These are phyloP conservation scores for Cordyceps tenuipes DNA, from an alignment of 2,329 filamentous ascomycete species.

Conservation along the genomic window DNA sequence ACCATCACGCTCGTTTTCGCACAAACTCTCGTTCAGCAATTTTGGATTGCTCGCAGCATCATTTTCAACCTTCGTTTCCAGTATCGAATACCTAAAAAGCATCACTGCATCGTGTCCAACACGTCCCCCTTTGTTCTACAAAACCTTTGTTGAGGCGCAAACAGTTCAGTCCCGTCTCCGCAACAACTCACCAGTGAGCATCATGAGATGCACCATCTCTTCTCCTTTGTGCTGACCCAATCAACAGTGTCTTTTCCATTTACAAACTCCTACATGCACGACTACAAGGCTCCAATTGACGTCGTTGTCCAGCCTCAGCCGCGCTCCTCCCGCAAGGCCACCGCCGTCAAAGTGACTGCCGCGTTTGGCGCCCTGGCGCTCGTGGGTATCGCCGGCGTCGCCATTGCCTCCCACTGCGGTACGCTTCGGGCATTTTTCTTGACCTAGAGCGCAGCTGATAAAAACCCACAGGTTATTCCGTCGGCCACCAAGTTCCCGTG, in stretches of 20 bases:
- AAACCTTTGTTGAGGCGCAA: neutral
- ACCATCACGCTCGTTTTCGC: slow-evolving; percentile 6
- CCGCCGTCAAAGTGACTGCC: neutral
- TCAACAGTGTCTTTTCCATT: neutral
- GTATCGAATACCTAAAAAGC: neutral
- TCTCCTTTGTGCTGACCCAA: neutral
- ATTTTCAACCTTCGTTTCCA: neutral
- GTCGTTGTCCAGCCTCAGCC: neutral
- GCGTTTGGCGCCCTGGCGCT: slow-evolving; percentile 3
- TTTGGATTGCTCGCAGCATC: neutral
- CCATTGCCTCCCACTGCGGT: slow-evolving; percentile 4
- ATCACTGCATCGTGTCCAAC: neutral
- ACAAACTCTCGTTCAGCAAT: slow-evolving; percentile 1
- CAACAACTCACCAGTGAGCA: neutral
- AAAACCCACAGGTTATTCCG: neutral
- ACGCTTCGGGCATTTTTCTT: neutral
- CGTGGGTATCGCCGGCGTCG: neutral
- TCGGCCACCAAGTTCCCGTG: neutral
- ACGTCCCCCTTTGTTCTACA: neutral
- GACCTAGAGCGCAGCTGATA: neutral
- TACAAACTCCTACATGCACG: neutral
- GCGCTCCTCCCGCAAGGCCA: neutral
- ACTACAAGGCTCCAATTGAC: neutral
- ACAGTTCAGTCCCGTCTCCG: neutral
- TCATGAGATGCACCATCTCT: neutral